phyloP scores from a whole-genome alignment of 768 basidiomycete species.

The Phaeolepiota aurea region DNA sequence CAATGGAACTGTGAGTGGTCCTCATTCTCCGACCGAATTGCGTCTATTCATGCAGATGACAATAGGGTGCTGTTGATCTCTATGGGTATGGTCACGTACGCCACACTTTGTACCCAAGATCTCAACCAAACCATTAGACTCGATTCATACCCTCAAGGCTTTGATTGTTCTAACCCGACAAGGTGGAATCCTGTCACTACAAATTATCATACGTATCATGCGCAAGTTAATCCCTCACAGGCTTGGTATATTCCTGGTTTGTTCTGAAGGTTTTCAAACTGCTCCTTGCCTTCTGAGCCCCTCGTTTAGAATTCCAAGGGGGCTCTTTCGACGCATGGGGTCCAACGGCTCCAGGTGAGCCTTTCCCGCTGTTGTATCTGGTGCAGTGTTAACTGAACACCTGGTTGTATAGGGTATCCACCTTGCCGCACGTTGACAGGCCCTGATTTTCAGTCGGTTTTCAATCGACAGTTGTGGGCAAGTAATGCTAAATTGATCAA shows the following conservation, averaged over 20 bases:
- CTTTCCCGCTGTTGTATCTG: not conserved
- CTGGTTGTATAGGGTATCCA: slow-evolving; percentile 39
- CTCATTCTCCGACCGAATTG: no score
- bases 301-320: slow-evolving; percentile 62
- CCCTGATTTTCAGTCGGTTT: slow-evolving; percentile 69
- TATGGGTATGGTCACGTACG: slow-evolving; percentile 41
- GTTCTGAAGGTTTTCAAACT: no score
- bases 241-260: slow-evolving; percentile 66
- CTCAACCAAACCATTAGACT: slow-evolving; percentile 20
- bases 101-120: not conserved
- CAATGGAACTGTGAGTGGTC: slow-evolving; percentile 50
- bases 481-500: slow-evolving; percentile 75
- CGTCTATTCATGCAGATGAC: slow-evolving; percentile 1
- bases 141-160: slow-evolving; percentile 71
- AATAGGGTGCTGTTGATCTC: slow-evolving; percentile 64
- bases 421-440: slow-evolving; percentile 62
- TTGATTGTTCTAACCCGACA: slow-evolving; percentile 71
- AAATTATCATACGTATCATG: slow-evolving; percentile 61
- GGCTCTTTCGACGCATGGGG: slow-evolving; percentile 83
- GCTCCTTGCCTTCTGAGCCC: no score
- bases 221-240: slow-evolving; percentile 37
- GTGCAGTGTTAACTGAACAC: slow-evolving; percentile 2
- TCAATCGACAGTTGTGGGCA: slow-evolving; percentile 73
- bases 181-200: slow-evolving; percentile 57
- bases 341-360: slow-evolving; percentile 53